These are phyloP conservation scores for Cladorrhinum sp. DNA, from an alignment of 2,329 filamentous ascomycete genomes.

Conservation along the genomic window DNA sequence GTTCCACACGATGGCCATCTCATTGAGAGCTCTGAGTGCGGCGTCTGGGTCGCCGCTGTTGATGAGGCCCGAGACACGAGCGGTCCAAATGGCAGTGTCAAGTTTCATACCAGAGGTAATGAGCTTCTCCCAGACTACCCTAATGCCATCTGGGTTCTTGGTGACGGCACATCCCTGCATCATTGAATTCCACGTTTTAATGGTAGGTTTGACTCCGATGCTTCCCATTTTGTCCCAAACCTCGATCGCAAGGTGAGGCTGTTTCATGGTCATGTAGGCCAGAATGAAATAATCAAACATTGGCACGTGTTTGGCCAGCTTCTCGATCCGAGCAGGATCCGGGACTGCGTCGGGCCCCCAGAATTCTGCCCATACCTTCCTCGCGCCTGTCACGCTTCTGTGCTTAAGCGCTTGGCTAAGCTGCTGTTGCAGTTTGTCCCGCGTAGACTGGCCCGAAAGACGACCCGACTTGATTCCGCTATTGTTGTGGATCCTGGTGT, in stretches of 20 bases:
- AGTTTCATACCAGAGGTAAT: constrained; percentile 54
- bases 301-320: constrained; percentile 19
- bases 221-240: constrained; percentile 43
- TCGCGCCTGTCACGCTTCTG: constrained; percentile 26
- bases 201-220: constrained; percentile 54
- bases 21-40: constrained; percentile 61
- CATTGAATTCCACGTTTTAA: constrained; percentile 70
- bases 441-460: background rate
- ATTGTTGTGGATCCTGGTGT: background rate
- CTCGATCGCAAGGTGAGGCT: constrained; percentile 30
- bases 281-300: constrained; percentile 38
- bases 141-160: constrained; percentile 57
- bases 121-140: constrained; percentile 66
- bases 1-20: constrained; percentile 64
- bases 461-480: background rate
- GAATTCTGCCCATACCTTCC: constrained; percentile 31
- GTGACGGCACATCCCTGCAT: constrained; percentile 65
- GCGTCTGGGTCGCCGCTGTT: constrained; percentile 48
- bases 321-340: constrained; percentile 15
- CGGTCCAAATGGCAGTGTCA: constrained; percentile 67
- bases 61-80: constrained; percentile 65
- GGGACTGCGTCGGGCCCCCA: constrained; percentile 28
- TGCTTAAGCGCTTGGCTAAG: constrained; percentile 30
- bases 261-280: constrained; percentile 32
- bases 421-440: constrained; percentile 23